Evolutionary conservation across 2,329 filamentous ascomycete genomes (phyloP), one percentile per base, ranked within the genome.

Genomic region (Botrytis paeoniae): DNA sequence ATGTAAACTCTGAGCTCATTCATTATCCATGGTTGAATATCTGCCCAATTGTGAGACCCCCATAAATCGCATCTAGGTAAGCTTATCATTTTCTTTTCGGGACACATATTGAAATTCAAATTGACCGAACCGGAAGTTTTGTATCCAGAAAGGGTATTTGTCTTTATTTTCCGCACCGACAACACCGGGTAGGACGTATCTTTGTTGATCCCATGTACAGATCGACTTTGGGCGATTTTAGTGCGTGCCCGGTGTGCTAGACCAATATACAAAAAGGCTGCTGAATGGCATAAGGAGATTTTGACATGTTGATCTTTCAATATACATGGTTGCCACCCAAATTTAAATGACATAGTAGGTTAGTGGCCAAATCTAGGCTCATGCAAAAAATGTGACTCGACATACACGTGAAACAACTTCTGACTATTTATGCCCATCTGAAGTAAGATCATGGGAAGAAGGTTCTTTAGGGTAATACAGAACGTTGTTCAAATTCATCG

Each of bases 1-100:
- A 65, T 48, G 63, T 25, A 68, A 54, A 68, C n/a, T 57, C 35
- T 37, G 18, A 68, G n/a, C 48, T 39, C 45, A 57, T 68, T 41
- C 48, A 29, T 68, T 20, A 51, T 39, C 35, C n/a, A 57, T 32
- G n/a, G 18, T 32, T 57, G n/a, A 9, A 68, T 57, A 12, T 57
- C 25, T 39, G 37, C 25, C 45, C 64, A 54, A 68, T 68, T 29
- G 45, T 68, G 25, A 68, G 51, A 39, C 35, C 32, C 18, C 29
- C 7, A 32, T 9, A 54, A 29, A 39, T 29, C 3, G 25, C 7
- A 45, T 29, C 45, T 18, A 68, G 64, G 64, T 68, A 54, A 39
- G 35, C 8, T 68, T 22, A 39, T 39, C 32, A 32, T 68, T 39
- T 39, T 29, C 32, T 39, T 66, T 66, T 68, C 16, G 35, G 8